phyloP scores from a whole-genome alignment of 257 asterid genomes.

The Solanum dulcamara region DNA sequence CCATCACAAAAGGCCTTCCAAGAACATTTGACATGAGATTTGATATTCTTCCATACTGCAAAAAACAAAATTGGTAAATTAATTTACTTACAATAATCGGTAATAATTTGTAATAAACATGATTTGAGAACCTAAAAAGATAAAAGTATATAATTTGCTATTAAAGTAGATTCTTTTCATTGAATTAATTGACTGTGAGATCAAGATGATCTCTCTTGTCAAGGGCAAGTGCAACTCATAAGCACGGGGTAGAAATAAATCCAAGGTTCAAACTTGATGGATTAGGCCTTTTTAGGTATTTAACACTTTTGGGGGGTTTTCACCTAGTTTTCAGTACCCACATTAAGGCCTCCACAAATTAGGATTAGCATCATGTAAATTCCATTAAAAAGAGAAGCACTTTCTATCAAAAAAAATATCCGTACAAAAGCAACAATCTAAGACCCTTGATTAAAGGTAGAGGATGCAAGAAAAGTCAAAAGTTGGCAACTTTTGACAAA shows the following conservation, averaged over 20 bases:
- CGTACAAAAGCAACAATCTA: neutral
- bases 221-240: neutral
- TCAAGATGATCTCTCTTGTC: neutral
- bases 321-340: neutral
- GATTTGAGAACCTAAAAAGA: neutral
- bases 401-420: neutral
- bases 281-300: no score
- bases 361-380: neutral
- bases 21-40: conserved; percentile 17
- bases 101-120: neutral
- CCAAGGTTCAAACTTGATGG: neutral
- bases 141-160: neutral
- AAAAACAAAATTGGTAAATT: neutral
- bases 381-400: neutral
- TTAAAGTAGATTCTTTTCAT: neutral
- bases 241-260: neutral
- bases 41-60: conserved; percentile 26
- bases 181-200: neutral
- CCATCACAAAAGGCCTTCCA: conserved; percentile 13
- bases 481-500: no score
- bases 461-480: no score
- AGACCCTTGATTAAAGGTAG: neutral
- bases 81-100: neutral
- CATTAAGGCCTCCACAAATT: neutral
- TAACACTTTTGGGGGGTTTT: neutral